Evolutionary conservation across 768 basidiomycete species (phyloP), one percentile per base, ranked within the genome.

Genomic region (Leccinum broughii): DNA sequence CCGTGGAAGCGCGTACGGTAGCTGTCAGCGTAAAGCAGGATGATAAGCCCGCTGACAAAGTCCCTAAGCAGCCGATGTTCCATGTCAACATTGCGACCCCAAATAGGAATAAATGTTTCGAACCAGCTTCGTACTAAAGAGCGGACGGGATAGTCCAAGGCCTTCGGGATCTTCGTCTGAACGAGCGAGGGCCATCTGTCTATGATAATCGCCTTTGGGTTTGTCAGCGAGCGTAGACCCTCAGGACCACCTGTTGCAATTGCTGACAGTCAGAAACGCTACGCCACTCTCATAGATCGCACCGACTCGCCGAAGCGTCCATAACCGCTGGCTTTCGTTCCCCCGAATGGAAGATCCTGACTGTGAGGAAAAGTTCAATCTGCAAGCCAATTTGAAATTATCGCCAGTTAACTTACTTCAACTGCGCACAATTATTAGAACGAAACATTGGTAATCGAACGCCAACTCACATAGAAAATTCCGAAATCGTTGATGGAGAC

Each of bases 281-380:
- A 50, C 32, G 44, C 9, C 17, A 51, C 49, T 51, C 60, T 63
- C 22, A 49, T 32, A 35, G 22, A 41, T 37, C 13, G 30, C 22
- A 26, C 58, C 37, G 1, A 70, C 83, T 61, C 66, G 88, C 93
- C 92, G 66, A 99, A 97, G 62, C 97, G 85, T 6, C 95, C 96
- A 70, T 96, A 95, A 44, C 96, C 96, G 55, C 91, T 93, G 32
- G 81, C 81, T 74, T 98, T 99, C 50, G 84, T 83, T 41, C 97
- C 97, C 30, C 97, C 97, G 62, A 99, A 99, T 10, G 97, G 96
- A 63, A 96, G 80, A 69, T 94, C 91, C 81, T 99, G 96, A 70
- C 85, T 88, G 59, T 57, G 62, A 58, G 62, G 28, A 54, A 62
- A 49, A 54, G 48, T 2, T 14, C 22, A 32, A 60, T 51, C 10